Base-by-base conservation (phyloP, 352 stramenopile genomes). In the Phytophthora boehmeriae region DNA sequence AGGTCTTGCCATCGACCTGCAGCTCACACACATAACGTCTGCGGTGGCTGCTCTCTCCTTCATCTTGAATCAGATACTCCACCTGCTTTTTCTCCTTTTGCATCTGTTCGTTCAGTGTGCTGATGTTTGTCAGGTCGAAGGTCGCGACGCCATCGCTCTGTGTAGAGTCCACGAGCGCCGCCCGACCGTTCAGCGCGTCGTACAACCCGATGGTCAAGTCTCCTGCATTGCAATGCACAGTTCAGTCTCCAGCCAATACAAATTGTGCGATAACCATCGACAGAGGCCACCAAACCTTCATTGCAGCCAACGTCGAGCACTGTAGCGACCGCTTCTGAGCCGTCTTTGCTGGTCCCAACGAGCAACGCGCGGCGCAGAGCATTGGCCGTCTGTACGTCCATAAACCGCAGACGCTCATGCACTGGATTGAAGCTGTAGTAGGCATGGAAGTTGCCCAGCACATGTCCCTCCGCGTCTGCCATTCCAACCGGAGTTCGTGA, bases 361-460 rank as follows among this genome's bases (percentile, higher is more conserved):
- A 90, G 63, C 59, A 91, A 54, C 32, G 62, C 68, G n/a, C 59
- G 53, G 23, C 70, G 70, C 46, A 95, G 49, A 0, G 78, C 80
- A 8, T 63, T 62, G 19, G 62, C 59, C 0, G 71, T 89, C 20
- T 59, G 9, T 17, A 59, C 48, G 36, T 88, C 68, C 73, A 92
- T 89, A 71, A 93, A 95, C 3, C 83, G 76, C 60, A 95, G 71
- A 0, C 84, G 73, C 54, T 92, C 86, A 19, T 81, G 64, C 34
- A 78, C 86, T 11, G 83, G 80, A 36, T 93, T 93, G 63, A 93
- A 93, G 74, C 76, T 91, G 70, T 93, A 93, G 61, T 93, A 95
- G 32, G 83, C 73, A 39, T 93, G 84, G 69, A 93, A 92, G 66
- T 95, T 93, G 65, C 84, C 86, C 39, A 93, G 74, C 56, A 92